Base-by-base conservation (phyloP, 2,329 filamentous ascomycete genomes). In the Hypomyces rosellus region DNA sequence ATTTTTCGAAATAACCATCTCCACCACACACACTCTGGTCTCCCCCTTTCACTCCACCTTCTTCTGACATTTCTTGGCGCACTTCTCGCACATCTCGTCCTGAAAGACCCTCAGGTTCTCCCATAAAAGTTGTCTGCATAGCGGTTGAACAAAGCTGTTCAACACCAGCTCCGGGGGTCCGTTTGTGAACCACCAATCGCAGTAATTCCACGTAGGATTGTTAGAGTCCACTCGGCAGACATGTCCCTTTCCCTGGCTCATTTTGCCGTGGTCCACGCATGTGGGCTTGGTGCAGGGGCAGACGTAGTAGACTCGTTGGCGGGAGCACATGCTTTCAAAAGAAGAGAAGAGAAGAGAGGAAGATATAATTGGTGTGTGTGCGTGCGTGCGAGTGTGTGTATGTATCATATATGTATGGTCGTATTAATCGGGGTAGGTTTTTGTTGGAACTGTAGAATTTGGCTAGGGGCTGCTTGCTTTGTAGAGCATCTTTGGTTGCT, bases 151-250 rank as follows among this genome's bases (percentile, higher is more conserved):
- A 15, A 57, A 61, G 15, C 60, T 55, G 45, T 61, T 62, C 33
- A 62, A 50, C 4, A 62, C 60, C 15, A 60, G 57, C n/a, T 62
- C 57, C 30, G 59, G 51, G 1, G 60, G 60, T 5, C 60, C 60
- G 25, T 62, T 55, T 16, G 50, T 43, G 39, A 62, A 53, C 60
- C 60, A 62, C 59, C 59, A 61, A 13, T 57, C 51, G 50, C 60
- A 62, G 5, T 61, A 60, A 3, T 61, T 54, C 60, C 60, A 62
- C 4, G 51, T 53, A 22, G 55, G 50, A n/a, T 52, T 57, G 34
- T 57, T 58, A 11, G 58, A 34, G 37, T 62, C 57, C 18, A 62
- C 53, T 7, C 39, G 39, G 12, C 46, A 44, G 12, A 62, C 53
- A 20, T 62, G 60, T 6, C 60, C 60, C 37, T 53, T 48, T 13